Evolutionary conservation across 805 yeast species (phyloP), one percentile per base, ranked within the genome.

Genomic region (Spathaspora arborariae): DNA sequence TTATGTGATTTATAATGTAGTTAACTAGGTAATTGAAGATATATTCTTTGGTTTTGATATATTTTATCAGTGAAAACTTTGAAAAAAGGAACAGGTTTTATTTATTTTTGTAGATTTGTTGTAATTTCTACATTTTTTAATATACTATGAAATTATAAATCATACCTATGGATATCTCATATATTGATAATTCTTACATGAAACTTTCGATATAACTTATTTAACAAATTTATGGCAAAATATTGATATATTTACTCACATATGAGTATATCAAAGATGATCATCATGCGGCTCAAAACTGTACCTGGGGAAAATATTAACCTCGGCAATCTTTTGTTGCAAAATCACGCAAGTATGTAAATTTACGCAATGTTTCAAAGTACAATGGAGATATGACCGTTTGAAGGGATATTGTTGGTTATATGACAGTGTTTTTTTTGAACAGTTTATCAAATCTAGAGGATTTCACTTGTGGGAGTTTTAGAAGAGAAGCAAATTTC

Each of bases 201-300:
- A n/a, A 24, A 4, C 10, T 24, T 8, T 13, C 27, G 16, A 30
- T 30, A 30, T 30, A 15, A n/a, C 35, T 30, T 30, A 6, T 6
- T 13, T 30, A 30, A 30, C 18, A 18, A 35, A 35, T 8, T 35
- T 16, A 21, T 35, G n/a, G 19, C 9, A 5, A 18, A 35, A 35
- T 16, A 9, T 18, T 18, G 18, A 18, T 11, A 19, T 35, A 20
- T 20, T 41, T 41, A 21, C 13, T 22, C 24, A 33, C 18, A 16
- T 34, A 33, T 30, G 16, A 24, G 30, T 46, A 51, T 19, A 37
- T 37, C 21, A 19, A 37, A 37, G 64, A 59, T 59, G 64, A 45
- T 53, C 62, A 55, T 53, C 58, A 53, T 59, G 64, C 62, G 64
- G 64, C 64, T 57, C 58, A 52, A 22, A 36, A 30, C 11, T 15